phyloP scores from a whole-genome alignment of 2,329 filamentous ascomycete genomes.

The Colletotrichum magnum region DNA sequence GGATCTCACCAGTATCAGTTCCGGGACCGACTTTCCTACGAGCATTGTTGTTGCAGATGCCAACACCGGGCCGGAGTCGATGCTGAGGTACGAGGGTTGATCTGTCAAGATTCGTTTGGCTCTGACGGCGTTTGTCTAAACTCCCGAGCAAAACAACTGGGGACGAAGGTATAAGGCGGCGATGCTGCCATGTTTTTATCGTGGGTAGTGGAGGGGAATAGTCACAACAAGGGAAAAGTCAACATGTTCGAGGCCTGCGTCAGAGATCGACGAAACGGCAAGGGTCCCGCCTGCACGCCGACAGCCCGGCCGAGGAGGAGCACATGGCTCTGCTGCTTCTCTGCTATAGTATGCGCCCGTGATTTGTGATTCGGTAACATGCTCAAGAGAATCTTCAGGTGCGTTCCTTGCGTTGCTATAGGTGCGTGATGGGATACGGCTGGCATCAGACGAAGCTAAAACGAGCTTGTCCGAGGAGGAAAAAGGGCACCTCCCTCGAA shows the following conservation, averaged over 20 bases:
- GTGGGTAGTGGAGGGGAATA: neutral
- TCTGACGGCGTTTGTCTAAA: neutral
- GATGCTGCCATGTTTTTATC: conserved; percentile 14
- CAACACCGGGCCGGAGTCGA: neutral
- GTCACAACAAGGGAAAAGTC: neutral
- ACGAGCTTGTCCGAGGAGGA: conserved; percentile 14
- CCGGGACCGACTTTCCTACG: conserved; percentile 33
- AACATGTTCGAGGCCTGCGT: conserved; percentile 4
- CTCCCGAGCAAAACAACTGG: fast-evolving
- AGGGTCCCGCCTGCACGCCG: conserved; percentile 12
- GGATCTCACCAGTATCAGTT: conserved; percentile 37
- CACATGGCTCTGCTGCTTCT: neutral
- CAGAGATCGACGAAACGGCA: conserved; percentile 35
- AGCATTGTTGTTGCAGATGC: conserved; percentile 18
- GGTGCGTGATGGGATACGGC: neutral
- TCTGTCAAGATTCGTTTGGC: neutral
- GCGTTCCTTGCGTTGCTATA: conserved; percentile 3
- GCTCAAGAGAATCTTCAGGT: conserved; percentile 6
- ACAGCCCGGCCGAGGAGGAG: conserved; percentile 21
- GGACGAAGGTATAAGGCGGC: neutral
- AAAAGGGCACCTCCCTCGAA: conserved; percentile 10
- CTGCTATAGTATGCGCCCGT: conserved; percentile 1
- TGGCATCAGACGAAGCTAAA: conserved; percentile 29
- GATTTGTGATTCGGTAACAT: conserved; percentile 19
- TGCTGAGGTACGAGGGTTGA: neutral